A percentile compares a stretch with the other conserved stretches of the same genome.
Conservation (phyloP, 352 stramenopile species). For the Pythium chondricola region DNA sequence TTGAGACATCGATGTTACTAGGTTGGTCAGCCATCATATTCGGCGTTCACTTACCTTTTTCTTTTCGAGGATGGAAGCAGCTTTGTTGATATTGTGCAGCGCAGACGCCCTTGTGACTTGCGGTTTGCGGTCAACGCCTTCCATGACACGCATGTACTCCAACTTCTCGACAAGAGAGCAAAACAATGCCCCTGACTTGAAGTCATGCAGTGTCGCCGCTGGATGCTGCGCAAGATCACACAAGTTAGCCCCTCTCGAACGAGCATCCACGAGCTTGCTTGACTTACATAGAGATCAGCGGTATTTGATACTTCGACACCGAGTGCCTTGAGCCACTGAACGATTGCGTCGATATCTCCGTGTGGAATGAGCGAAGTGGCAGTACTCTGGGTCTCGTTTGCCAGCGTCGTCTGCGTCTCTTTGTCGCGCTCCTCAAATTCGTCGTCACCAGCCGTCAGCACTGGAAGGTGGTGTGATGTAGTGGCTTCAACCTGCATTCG, state of each 20-base stretch:
- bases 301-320: slow-evolving; percentile 22
- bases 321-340: slow-evolving; percentile 36
- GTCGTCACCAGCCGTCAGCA: no score
- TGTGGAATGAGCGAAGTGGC: not conserved
- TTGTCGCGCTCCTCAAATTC: no score
- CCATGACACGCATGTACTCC: slow-evolving; percentile 57
- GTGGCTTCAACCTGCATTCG: not conserved
- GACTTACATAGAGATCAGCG: slow-evolving; percentile 29
- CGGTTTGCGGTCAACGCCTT: slow-evolving; percentile 33
- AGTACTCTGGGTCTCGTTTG: not conserved
- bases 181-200: slow-evolving; percentile 52
- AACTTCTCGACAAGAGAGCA: slow-evolving; percentile 63
- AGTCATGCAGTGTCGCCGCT: slow-evolving; percentile 27
- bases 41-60: slow-evolving; percentile 39
- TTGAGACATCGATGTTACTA: not conserved
- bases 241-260: not conserved
- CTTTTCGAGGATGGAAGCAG: slow-evolving; percentile 43
- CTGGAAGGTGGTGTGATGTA: not conserved
- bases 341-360: slow-evolving; percentile 16
- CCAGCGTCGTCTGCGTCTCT: not conserved
- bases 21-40: not conserved
- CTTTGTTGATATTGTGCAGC: slow-evolving; percentile 72
- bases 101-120: slow-evolving; percentile 41
- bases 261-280: not conserved
- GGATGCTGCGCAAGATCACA: slow-evolving; percentile 20